These are phyloP conservation scores for Tolypocladium capitatum DNA, from an alignment of 2,329 filamentous ascomycete genomes.

Conservation along the genomic window DNA sequence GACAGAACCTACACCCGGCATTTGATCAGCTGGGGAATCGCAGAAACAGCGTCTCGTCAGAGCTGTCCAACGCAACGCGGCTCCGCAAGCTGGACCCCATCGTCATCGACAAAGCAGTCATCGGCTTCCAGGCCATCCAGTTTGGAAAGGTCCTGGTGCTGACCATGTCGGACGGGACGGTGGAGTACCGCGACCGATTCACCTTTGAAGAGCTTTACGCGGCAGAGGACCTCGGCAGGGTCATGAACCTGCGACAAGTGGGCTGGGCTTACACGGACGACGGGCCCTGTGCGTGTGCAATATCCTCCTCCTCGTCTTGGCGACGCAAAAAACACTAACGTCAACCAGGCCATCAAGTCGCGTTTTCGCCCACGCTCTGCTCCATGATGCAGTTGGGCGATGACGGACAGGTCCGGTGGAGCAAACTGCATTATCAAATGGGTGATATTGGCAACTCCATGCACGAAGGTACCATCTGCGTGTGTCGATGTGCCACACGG, in stretches of 20 bases:
- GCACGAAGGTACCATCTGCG: constrained; percentile 30
- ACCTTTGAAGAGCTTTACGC: constrained; percentile 57
- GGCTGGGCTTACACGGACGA: constrained; percentile 61
- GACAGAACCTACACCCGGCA: constrained; percentile 56
- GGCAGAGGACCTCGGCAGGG: constrained; percentile 48
- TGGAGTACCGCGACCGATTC: constrained; percentile 66
- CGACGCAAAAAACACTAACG: constrained; percentile 6
- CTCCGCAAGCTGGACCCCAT: constrained; percentile 57
- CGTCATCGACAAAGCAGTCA: constrained; percentile 54
- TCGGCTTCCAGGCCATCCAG: constrained; percentile 55
- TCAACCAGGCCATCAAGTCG: constrained; percentile 40
- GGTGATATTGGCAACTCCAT: constrained; percentile 34
- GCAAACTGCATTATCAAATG: constrained; percentile 34
- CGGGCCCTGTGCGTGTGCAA: constrained; percentile 41
- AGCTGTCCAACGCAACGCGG: constrained; percentile 19
- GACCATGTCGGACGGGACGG: constrained; percentile 64
- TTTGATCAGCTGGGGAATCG: constrained; percentile 62
- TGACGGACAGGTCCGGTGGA: constrained; percentile 47
- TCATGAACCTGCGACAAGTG: constrained; percentile 60
- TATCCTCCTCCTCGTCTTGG: background rate
- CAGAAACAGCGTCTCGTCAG: constrained; percentile 35
- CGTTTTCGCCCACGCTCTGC: constrained; percentile 46
- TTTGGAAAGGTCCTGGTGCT: constrained; percentile 61
- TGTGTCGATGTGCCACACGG: background rate
- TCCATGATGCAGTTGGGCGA: constrained; percentile 46